phyloP scores from a whole-genome alignment of 441 rosid genomes.

The Euphorbia schlechtendalii region DNA sequence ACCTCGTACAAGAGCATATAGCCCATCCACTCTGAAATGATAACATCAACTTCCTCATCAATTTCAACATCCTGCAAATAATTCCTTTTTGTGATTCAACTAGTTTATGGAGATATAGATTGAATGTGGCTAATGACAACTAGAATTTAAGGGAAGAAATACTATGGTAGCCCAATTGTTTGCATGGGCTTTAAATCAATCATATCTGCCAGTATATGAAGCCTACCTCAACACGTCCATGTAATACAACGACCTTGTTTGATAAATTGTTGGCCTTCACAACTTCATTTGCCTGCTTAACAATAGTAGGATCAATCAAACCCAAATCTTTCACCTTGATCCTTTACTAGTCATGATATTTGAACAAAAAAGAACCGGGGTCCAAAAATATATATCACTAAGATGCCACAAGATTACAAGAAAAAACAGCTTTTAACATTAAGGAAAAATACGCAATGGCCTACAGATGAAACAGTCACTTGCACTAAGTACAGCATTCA shows the following conservation, averaged over 20 bases:
- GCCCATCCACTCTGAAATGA: conserved; percentile 99
- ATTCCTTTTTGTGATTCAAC: conserved; percentile 6
- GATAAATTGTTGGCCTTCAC: conserved; percentile 89
- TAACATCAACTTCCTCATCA: conserved; percentile 94
- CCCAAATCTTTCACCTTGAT: neutral
- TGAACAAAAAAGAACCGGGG: neutral
- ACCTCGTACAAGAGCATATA: conserved; percentile 99
- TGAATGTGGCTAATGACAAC: neutral
- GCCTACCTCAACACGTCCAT: conserved; percentile 93
- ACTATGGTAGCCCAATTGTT: too few relatives aligned
- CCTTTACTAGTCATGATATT: neutral
- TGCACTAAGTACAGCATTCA: neutral
- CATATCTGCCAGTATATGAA: conserved; percentile 14
- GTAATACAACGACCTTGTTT: conserved; percentile 75
- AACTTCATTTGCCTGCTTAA: conserved; percentile 84
- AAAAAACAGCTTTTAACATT: neutral
- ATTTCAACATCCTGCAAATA: conserved; percentile 83
- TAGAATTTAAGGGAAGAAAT: neutral
- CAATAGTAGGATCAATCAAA: conserved; percentile 17
- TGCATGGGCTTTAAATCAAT: too few relatives aligned
- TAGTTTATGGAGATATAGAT: neutral
- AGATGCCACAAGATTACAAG: neutral
- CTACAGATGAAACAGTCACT: neutral
- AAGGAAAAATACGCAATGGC: too few relatives aligned
- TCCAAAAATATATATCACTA: neutral